Base-by-base conservation (phyloP, 1,284 basidiomycete species). In the Farysia itapuensis region DNA sequence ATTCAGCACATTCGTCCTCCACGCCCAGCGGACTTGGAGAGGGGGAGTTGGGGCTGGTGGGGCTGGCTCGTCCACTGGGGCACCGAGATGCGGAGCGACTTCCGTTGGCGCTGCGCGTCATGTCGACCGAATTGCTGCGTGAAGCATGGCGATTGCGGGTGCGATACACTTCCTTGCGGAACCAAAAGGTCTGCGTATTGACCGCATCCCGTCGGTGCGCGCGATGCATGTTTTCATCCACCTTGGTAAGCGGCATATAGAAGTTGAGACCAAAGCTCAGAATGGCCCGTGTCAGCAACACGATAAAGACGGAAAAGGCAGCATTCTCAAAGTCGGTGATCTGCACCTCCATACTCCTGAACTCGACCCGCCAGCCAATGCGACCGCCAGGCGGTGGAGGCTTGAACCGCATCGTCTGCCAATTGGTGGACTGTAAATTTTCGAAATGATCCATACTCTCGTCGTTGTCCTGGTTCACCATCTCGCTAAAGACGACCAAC, bases 261-360 rank as follows among this genome's bases (percentile, higher is more conserved):
- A 97, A 88, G 79, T 97, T 96, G 50, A 97, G 81, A 49, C 89
- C 87, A 78, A 91, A 92, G 63, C 82, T 85, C 54, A 97, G 82
- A 63, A 99, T 95, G 1, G 93, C 93, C 32, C 94, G 83, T 0
- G 94, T 92, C 7, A 99, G 81, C 23, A 99, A 83, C 5, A 97
- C 91, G 52, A 95, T 84, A 77, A 98, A 98, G 33, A 97, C 84
- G 22, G 89, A 85, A 75, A 92, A 96, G 1, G 95, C 93, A 1
- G 95, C 95, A 76, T 98, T 99, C 80, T 98, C 95, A 76, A 93
- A 99, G 79, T 98, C 95, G 16, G 95, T 98, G 71, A 95, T 84
- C 77, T 98, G 95, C 3, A 98, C 90, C 78, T 99, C 95, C 95
- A 98, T 98, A 70, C 88, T 90, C 38, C 95, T 83, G 79, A 99